Base-by-base conservation (phyloP, 306 rosid genomes). In the Aeschynomene evenia region DNA sequence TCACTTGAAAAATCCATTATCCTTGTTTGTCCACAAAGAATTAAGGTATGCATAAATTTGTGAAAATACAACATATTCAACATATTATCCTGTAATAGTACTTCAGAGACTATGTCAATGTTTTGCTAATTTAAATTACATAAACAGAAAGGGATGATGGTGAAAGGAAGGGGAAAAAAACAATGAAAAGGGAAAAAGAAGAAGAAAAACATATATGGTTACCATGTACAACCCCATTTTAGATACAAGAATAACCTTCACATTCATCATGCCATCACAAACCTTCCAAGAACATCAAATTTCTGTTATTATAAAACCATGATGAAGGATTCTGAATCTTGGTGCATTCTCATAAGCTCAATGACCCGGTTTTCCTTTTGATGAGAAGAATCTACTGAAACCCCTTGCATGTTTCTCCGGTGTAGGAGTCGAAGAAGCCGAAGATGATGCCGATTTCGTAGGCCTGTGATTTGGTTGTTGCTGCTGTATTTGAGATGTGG, bases 361-460 rank as follows among this genome's bases (percentile, higher is more conserved):
- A 74, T 83, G 86, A 61, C 89, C 81, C 21, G 52, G 71, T 84
- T 89, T 91, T 36, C 83, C 92, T 77, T 91, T 95, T 6, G 99
- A 77, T 61, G 99, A 95, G 73, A 95, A 95, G 88, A 95, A 95
- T 78, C 99, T 84, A 80, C 97, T 91, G 36, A 95, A 83, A 37
- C 96, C 96, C 26, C 96, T 83, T 0, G 77, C 58, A 52, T 91
- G 89, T 80, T 91, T 95, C 75, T 91, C 99, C 16, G 97, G 97
- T 18, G 97, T 87, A 13, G 92, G 85, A 50, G 88, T 71, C 0
- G 95, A 84, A 39, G 97, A 90, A 43, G 95, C 82, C 12, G 91
- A 85, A 0, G 92, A 92, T 31, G 99, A 89, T 45, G 84, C 56
- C 9, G 99, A 86, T 55, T 83, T 87, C 4, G 91, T 81, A 6